Conservation (phyloP, 225 moss, liverwort and hornwort genomes). For the Sphagnum tenellum region DNA sequence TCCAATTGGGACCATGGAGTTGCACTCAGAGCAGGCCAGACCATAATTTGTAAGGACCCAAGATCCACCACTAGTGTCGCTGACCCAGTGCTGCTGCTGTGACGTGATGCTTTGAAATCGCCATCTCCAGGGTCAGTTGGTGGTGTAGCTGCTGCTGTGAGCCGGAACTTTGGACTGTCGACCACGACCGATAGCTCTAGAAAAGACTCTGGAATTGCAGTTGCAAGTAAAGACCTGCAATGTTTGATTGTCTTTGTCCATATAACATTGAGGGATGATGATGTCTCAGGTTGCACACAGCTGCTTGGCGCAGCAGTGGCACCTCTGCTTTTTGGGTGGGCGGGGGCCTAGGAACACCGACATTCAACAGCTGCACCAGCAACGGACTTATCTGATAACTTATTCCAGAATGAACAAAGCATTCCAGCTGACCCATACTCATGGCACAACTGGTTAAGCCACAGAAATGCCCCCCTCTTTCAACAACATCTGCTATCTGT, state of each 20-base stretch:
- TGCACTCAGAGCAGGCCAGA: constrained; percentile 64
- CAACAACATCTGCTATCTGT: constrained; percentile 39
- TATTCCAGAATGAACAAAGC: constrained; percentile 47
- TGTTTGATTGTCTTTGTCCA: constrained; percentile 34
- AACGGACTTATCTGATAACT: constrained; percentile 48
- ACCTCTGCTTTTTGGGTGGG: background rate
- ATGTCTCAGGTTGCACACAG: constrained; percentile 15
- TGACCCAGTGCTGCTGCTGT: no score
- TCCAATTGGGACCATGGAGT: constrained; percentile 23
- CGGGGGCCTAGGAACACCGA: constrained; percentile 8
- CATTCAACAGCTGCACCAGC: constrained; percentile 37
- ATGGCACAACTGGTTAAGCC: constrained; percentile 64
- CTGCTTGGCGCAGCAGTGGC: constrained; percentile 5
- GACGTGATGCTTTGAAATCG: no score
- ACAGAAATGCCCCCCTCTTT: constrained; percentile 31
- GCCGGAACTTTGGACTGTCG: constrained; percentile 49
- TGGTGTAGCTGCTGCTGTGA: no score
- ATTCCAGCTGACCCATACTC: constrained; percentile 67
- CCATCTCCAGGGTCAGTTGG: no score
- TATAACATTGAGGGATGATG: constrained; percentile 27
- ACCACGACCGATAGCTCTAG: constrained; percentile 59
- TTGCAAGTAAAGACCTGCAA: constrained; percentile 44
- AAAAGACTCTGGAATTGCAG: constrained; percentile 50
- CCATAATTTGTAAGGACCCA: constrained; percentile 64
- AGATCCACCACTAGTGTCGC: constrained; percentile 50